Conservation (phyloP, 768 basidiomycete species). For the Mycena kentingensis region DNA sequence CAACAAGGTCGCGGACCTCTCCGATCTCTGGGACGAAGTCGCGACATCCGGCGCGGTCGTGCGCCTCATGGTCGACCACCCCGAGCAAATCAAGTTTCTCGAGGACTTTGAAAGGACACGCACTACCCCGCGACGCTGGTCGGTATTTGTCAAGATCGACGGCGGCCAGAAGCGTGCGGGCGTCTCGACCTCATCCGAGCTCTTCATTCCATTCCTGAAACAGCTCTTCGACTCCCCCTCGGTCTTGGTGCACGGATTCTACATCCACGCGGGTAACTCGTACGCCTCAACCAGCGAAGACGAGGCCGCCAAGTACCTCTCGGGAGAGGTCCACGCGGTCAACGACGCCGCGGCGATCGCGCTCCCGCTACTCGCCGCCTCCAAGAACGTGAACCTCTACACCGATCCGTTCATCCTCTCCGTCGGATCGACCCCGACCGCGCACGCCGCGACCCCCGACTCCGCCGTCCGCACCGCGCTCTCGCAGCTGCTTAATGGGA, state of each 20-base stretch:
- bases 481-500: constrained; percentile 53
- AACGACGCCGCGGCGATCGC: constrained; percentile 64
- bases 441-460: constrained; percentile 69
- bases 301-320: constrained; percentile 66
- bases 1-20: constrained; percentile 75
- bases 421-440: constrained; percentile 87
- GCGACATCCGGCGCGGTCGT: constrained; percentile 57
- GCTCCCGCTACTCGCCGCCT: constrained; percentile 45
- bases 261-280: constrained; percentile 75
- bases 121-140: constrained; percentile 56
- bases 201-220: constrained; percentile 57
- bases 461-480: constrained; percentile 40
- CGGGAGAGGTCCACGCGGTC: constrained; percentile 69
- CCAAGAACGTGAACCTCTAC: constrained; percentile 33
- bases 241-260: constrained; percentile 78
- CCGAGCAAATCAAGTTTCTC: constrained; percentile 66
- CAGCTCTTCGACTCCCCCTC: constrained; percentile 53
- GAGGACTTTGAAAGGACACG: constrained; percentile 57
- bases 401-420: constrained; percentile 66
- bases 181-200: constrained; percentile 50
- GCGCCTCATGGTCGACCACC: constrained; percentile 74
- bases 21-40: constrained; percentile 58
- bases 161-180: constrained; percentile 83
- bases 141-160: constrained; percentile 80
- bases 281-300: constrained; percentile 73